A percentile compares a stretch with the other conserved stretches of the same genome.
phyloP scores from a whole-genome alignment of 768 basidiomycete genomes.

The Neoboletus subvelutipes region DNA sequence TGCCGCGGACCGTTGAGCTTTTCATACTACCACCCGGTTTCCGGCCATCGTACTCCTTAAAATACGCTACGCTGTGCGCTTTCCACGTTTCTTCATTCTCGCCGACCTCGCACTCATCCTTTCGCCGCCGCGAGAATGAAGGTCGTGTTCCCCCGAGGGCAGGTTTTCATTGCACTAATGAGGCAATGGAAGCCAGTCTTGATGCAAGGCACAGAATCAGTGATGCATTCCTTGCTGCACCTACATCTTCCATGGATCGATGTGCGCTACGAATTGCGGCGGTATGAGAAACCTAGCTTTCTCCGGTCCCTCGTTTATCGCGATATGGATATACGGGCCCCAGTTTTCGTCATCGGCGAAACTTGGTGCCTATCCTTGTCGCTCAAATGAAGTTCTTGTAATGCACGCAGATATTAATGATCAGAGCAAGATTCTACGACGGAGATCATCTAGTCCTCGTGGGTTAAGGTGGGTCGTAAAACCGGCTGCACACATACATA shows the following conservation, averaged over 20 bases:
- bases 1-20: constrained; percentile 11
- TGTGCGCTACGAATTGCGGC: constrained; percentile 4
- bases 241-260: constrained; percentile 19
- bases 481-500: constrained; percentile 17
- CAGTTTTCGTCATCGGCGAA: constrained; percentile 4
- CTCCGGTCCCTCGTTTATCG: constrained; percentile 14
- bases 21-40: constrained; percentile 4
- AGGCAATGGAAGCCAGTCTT: constrained; percentile 24
- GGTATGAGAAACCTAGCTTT: constrained; percentile 4
- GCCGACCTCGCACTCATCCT: constrained; percentile 1
- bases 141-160: constrained; percentile 13
- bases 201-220: constrained; percentile 14
- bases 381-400: constrained; percentile 7
- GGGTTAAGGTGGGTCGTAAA: constrained; percentile 30
- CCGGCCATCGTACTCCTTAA: constrained; percentile 4
- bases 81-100: constrained; percentile 18
- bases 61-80: not conserved
- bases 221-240: constrained; percentile 8
- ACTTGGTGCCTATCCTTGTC: constrained; percentile 8
- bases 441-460: constrained; percentile 29
- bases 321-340: constrained; percentile 17
- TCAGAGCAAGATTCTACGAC: constrained; percentile 13
- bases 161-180: constrained; percentile 29
- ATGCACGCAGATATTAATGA: constrained; percentile 14
- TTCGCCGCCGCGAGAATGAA: constrained; percentile 13